phyloP scores from a whole-genome alignment of 2,329 filamentous ascomycete species.

The Ceratocystis variospora region DNA sequence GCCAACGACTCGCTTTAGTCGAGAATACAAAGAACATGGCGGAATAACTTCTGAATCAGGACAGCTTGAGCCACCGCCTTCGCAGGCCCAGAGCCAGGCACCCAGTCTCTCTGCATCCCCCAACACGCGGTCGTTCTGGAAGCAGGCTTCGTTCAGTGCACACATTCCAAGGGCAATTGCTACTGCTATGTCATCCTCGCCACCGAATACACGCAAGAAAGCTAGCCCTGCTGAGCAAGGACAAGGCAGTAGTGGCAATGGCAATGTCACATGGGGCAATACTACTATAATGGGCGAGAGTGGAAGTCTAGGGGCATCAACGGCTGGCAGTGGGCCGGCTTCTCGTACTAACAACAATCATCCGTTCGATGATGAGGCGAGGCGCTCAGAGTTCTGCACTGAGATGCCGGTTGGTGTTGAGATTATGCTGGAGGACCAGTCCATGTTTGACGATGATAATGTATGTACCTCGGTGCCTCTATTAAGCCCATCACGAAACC shows the following conservation, averaged over 20 bases:
- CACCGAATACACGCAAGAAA: conserved; percentile 35
- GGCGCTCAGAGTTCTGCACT: conserved; percentile 30
- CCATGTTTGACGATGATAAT: conserved; percentile 50
- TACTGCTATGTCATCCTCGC: conserved; percentile 30
- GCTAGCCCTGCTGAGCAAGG: conserved; percentile 50
- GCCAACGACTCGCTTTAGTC: conserved; percentile 33
- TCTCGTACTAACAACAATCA: conserved; percentile 30
- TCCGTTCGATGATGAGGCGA: conserved; percentile 40
- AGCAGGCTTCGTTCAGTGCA: conserved; percentile 38
- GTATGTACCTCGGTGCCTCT: conserved; percentile 48
- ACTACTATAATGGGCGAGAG: conserved; percentile 35
- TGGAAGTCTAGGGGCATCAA: conserved; percentile 23
- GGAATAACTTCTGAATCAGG: conserved; percentile 26
- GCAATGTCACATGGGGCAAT: conserved; percentile 36
- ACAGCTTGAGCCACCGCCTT: conserved; percentile 32
- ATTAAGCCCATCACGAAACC: conserved; percentile 37
- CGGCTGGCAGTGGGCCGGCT: conserved; percentile 23
- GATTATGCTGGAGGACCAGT: conserved; percentile 40
- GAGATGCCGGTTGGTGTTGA: conserved; percentile 31
- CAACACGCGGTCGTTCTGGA: conserved; percentile 39
- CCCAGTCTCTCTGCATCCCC: conserved; percentile 45
- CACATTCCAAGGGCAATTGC: conserved; percentile 26
- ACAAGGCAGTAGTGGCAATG: conserved; percentile 26
- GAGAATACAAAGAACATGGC: conserved; percentile 26
- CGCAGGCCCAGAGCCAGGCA: conserved; percentile 12